phyloP scores from a whole-genome alignment of 441 rosid genomes.

The Eruca vesicaria region DNA sequence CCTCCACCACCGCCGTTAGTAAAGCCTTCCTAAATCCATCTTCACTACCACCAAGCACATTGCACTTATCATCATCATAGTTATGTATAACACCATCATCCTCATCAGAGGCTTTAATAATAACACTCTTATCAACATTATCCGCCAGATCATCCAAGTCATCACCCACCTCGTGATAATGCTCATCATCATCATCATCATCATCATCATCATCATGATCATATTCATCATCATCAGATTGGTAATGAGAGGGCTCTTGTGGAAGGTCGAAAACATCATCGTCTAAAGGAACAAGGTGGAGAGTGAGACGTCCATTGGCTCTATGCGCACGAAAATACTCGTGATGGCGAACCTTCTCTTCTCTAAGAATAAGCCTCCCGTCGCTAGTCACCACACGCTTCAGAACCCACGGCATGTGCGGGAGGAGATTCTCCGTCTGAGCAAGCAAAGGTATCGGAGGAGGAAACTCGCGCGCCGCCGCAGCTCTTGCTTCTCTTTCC shows the following conservation, averaged over 20 bases:
- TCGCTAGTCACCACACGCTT: slow-evolving; percentile 47
- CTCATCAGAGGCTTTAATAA: not conserved
- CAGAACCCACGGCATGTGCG: slow-evolving; percentile 53
- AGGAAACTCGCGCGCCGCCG: slow-evolving; percentile 37
- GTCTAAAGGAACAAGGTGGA: slow-evolving; percentile 46
- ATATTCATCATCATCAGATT: slow-evolving; percentile 1
- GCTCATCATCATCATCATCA: not conserved
- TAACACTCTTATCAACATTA: not conserved
- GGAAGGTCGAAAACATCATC: slow-evolving; percentile 31
- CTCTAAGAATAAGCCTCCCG: slow-evolving; percentile 48
- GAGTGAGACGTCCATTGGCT: slow-evolving; percentile 49
- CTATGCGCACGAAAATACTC: slow-evolving; percentile 49
- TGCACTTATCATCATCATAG: slow-evolving; percentile 8
- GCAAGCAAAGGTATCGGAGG: slow-evolving; percentile 39
- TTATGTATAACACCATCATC: not conserved
- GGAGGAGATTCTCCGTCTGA: slow-evolving; percentile 44
- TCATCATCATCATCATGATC: not conserved
- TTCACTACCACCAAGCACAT: slow-evolving; percentile 31
- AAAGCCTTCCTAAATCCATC: slow-evolving; percentile 24
- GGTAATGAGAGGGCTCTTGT: slow-evolving; percentile 15
- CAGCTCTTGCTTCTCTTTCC: slow-evolving; percentile 31
- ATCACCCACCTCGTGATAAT: not conserved
- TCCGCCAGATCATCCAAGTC: slow-evolving; percentile 22
- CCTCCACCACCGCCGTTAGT: slow-evolving; percentile 27
- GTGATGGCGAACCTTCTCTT: slow-evolving; percentile 52